Evolutionary conservation across 2,329 filamentous ascomycete species (phyloP).

Genomic region (Phaeosphaeria sp.): DNA sequence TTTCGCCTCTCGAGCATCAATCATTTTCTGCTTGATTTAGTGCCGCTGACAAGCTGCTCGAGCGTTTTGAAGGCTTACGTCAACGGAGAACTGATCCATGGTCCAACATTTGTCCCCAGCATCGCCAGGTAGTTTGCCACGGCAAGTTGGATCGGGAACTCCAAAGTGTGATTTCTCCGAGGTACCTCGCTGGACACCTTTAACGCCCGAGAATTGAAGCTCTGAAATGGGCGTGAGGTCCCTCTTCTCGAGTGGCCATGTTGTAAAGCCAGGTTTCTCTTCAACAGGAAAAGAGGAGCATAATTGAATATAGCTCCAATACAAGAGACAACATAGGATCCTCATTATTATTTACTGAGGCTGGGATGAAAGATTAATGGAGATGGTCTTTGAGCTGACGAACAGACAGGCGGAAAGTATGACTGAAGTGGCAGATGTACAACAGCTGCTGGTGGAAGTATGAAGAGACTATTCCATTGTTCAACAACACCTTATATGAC

Average conservation of each 20-base stretch:
- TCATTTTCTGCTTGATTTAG: background rate
- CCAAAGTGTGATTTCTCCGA: slow-evolving; percentile 2
- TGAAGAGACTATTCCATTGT: too few species aligned
- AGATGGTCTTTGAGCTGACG: too few species aligned
- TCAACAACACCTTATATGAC: too few species aligned
- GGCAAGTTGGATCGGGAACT: slow-evolving; percentile 4
- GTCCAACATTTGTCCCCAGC: slow-evolving; percentile 1
- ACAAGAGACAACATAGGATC: background rate
- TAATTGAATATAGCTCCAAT: slow-evolving; percentile 3
- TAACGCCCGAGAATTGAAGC: too few species aligned
- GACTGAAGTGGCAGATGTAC: too few species aligned
- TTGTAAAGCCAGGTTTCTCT: slow-evolving; percentile 11
- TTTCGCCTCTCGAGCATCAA: background rate
- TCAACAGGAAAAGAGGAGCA: slow-evolving; percentile 9
- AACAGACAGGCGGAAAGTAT: too few species aligned
- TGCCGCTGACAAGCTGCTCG: too few species aligned
- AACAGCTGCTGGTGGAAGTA: too few species aligned
- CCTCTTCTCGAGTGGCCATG: slow-evolving; percentile 10
- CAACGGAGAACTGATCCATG: slow-evolving; percentile 1
- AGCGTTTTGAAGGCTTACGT: background rate
- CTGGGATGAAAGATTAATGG: too few species aligned
- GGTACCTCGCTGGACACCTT: background rate
- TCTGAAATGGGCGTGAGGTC: background rate
- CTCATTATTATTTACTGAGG: slow-evolving; percentile 4
- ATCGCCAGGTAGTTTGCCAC: slow-evolving; percentile 1